phyloP scores from a whole-genome alignment of 2,329 filamentous ascomycete species.

The Mariannaea sp. region DNA sequence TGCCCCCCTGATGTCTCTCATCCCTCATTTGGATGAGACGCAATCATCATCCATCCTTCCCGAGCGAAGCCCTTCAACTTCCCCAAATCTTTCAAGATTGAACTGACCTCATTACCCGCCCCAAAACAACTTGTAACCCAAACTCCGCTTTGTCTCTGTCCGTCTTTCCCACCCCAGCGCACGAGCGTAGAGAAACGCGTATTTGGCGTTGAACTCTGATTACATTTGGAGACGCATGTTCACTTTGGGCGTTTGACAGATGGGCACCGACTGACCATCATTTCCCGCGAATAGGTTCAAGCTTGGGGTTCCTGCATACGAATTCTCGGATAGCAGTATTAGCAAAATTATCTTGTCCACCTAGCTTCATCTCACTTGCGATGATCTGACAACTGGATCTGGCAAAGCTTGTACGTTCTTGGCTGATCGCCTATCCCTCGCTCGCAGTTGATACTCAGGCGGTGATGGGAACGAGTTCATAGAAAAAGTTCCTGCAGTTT shows the following conservation, averaged over 20 bases:
- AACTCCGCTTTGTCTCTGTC: slow-evolving; percentile 26
- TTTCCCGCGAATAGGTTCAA: slow-evolving; percentile 27
- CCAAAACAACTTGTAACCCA: slow-evolving; percentile 28
- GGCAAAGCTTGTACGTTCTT: slow-evolving; percentile 25
- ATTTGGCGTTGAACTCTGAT: slow-evolving; percentile 10
- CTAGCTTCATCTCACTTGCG: slow-evolving; percentile 27
- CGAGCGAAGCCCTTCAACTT: slow-evolving; percentile 39
- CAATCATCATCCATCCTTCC: slow-evolving; percentile 32
- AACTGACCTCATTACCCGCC: slow-evolving; percentile 31
- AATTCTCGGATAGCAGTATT: slow-evolving; percentile 17
- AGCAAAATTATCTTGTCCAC: slow-evolving; percentile 24
- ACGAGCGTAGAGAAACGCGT: slow-evolving; percentile 15
- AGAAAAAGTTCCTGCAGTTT: background rate
- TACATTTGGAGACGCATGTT: slow-evolving; percentile 17
- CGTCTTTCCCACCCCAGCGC: slow-evolving; percentile 25
- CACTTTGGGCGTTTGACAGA: slow-evolving; percentile 12
- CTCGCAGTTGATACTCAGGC: slow-evolving; percentile 4
- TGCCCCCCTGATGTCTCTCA: slow-evolving; percentile 38
- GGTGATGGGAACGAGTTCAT: background rate
- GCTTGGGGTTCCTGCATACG: slow-evolving; percentile 29
- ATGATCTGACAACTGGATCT: slow-evolving; percentile 21
- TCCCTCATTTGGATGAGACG: slow-evolving; percentile 33
- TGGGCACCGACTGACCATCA: slow-evolving; percentile 28
- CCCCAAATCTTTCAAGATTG: slow-evolving; percentile 36
- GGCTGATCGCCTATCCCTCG: slow-evolving; percentile 9